Evolutionary conservation across 2,329 filamentous ascomycete genomes (phyloP).

Genomic region (Monosporascus sp.): DNA sequence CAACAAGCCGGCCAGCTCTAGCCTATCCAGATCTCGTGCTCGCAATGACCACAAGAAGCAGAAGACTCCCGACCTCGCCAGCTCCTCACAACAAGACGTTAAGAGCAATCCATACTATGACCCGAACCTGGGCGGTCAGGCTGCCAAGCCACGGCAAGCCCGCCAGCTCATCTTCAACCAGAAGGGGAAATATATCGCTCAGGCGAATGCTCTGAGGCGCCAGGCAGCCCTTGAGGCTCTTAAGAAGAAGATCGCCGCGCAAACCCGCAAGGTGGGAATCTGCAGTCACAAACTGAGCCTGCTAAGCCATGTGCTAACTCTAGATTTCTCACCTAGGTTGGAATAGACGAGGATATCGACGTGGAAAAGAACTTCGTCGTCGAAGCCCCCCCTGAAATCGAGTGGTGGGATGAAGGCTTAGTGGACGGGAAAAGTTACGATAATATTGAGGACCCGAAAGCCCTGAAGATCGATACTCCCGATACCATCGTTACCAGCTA

Average conservation of each 20-base stretch:
- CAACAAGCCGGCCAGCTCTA: conserved; percentile 18
- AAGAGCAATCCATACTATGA: conserved; percentile 77
- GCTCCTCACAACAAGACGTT: conserved; percentile 25
- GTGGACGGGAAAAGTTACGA: conserved; percentile 72
- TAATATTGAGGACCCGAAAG: conserved; percentile 57
- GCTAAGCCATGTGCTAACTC: background rate
- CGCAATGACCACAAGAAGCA: conserved; percentile 23
- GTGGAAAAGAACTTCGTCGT: conserved; percentile 87
- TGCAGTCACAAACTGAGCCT: too few relatives aligned
- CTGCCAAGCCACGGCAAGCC: conserved; percentile 60
- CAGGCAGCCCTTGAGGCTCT: conserved; percentile 88
- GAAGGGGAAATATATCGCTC: conserved; percentile 95
- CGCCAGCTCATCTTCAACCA: conserved; percentile 85
- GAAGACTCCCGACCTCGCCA: conserved; percentile 26
- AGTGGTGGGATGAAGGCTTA: conserved; percentile 97
- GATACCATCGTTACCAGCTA: conserved; percentile 87
- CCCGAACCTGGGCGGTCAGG: conserved; percentile 56
- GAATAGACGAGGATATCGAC: conserved; percentile 85
- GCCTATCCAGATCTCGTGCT: conserved; percentile 9
- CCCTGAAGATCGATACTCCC: conserved; percentile 68
- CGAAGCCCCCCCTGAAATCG: conserved; percentile 76
- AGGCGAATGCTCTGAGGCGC: conserved; percentile 81
- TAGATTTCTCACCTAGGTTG: conserved; percentile 41
- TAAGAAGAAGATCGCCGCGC: conserved; percentile 87
- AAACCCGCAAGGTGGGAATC: conserved; percentile 60